A percentile compares a stretch with the other conserved stretches of the same genome.
phyloP scores from a whole-genome alignment of 139 green algal genomes.

The Chlamydomonas incerta region DNA sequence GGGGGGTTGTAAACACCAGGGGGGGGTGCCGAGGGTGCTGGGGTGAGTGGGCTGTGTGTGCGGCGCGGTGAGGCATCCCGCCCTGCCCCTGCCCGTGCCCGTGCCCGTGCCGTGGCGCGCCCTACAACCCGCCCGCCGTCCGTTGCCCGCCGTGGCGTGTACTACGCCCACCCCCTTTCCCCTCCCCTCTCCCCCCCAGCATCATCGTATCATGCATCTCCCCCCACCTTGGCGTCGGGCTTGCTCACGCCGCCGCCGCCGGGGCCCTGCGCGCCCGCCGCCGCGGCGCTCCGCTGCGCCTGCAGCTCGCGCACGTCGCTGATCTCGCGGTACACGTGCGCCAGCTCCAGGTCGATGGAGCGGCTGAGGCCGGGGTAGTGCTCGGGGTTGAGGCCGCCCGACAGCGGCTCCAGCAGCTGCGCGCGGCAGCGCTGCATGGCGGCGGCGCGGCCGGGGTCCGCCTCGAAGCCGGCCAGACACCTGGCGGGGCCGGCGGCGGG shows the following conservation, averaged over 20 bases:
- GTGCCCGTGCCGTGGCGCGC: too few relatives aligned
- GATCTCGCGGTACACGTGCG: slow-evolving; percentile 58
- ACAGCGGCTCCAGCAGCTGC: slow-evolving; percentile 54
- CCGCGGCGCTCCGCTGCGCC: not conserved
- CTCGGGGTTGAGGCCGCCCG: slow-evolving; percentile 47
- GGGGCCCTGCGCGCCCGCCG: too few relatives aligned
- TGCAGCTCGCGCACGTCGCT: slow-evolving; percentile 51
- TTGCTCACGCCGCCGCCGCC: not conserved
- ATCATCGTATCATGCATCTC: too few relatives aligned
- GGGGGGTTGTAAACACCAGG: too few relatives aligned
- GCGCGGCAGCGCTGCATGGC: slow-evolving; percentile 62
- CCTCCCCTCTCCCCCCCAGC: too few relatives aligned
- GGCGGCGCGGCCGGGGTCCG: slow-evolving; percentile 33
- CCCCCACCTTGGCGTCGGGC: not conserved
- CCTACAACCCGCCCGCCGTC: too few relatives aligned
- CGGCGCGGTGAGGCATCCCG: too few relatives aligned
- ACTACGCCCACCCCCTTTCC: not conserved
- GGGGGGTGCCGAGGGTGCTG: too few relatives aligned
- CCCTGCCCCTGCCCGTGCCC: too few relatives aligned
- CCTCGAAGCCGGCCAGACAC: slow-evolving; percentile 65
- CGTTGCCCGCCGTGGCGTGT: too few relatives aligned
- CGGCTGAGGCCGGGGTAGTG: slow-evolving; percentile 60
- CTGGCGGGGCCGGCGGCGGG: slow-evolving; percentile 14
- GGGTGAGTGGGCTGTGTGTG: too few relatives aligned
- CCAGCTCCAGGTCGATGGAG: slow-evolving; percentile 64